Evolutionary conservation across 2,329 filamentous ascomycete species (phyloP).

Genomic region (Byssothecium circinans): DNA sequence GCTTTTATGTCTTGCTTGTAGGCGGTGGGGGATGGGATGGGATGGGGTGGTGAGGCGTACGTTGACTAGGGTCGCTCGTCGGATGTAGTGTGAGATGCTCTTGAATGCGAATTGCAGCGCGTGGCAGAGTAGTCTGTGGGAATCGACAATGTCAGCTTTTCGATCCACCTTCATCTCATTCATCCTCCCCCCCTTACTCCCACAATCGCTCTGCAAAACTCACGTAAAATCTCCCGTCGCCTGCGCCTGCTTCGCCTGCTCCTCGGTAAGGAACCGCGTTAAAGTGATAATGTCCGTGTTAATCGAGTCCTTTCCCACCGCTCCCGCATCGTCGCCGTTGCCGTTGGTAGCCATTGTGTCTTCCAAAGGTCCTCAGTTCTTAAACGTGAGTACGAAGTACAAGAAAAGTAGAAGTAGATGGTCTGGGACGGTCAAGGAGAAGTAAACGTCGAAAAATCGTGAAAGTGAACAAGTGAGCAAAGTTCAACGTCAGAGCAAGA

Average conservation of each 20-base stretch:
- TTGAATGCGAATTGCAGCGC: slow-evolving; percentile 99
- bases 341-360: slow-evolving; percentile 45
- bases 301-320: slow-evolving; percentile 71
- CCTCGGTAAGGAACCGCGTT: slow-evolving; percentile 93
- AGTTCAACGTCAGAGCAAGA: slow-evolving; percentile 8
- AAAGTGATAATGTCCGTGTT: slow-evolving; percentile 97
- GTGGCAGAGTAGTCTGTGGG: slow-evolving; percentile 86
- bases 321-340: slow-evolving; percentile 52
- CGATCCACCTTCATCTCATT: background rate
- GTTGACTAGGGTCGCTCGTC: slow-evolving; percentile 91
- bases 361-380: background rate
- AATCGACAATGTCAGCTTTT: slow-evolving; percentile 7
- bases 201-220: slow-evolving; percentile 47
- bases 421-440: too few relatives aligned
- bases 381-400: background rate
- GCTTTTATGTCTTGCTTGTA: background rate
- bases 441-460: too few relatives aligned
- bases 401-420: slow-evolving; percentile 4
- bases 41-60: slow-evolving; percentile 28
- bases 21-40: background rate
- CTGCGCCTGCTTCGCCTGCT: slow-evolving; percentile 89
- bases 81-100: slow-evolving; percentile 99
- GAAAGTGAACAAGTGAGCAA: too few relatives aligned
- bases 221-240: slow-evolving; percentile 99
- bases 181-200: too few relatives aligned